Base-by-base conservation (phyloP, 352 stramenopile genomes). In the Achlya hypogyna region DNA sequence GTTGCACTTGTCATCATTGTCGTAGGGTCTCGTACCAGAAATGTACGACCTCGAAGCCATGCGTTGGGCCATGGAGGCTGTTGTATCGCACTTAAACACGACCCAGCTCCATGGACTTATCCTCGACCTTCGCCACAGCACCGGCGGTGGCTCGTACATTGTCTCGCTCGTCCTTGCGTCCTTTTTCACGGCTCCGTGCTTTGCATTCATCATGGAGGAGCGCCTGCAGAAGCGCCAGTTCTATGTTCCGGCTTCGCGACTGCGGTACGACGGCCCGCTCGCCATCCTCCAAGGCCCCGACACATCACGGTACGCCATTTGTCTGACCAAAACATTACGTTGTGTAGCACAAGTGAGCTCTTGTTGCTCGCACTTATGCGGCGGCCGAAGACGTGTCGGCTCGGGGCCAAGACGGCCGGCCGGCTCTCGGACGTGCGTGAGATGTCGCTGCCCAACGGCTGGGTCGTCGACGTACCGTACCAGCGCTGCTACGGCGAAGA, bases 41-140 rank as follows among this genome's bases (percentile, higher is more conserved):
- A 84, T 89, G 22, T 93, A 89, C 63, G 84, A 93, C 64, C 62
- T 93, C n/a, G 84, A 93, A 71, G 86, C 82, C 6, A 91, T 93
- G 82, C 82, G 82, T 18, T 93, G 84, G 84, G 87, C 84, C 29
- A 69, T 93, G n/a, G 82, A 93, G 73, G 82, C 84, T 9, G 86
- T 93, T 27, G 75, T 93, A 43, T 69, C 79, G 28, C 77, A 76
- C 8, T 69, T 90, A 5, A 75, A 77, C n/a, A 75, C 81, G 18
- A 27, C 42, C 6, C 20, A 53, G 0, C 59, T 91, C 14, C 81
- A 90, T 32, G 84, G 78, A 20, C 62, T 93, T 20, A 86, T 93
- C 56, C 53, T 93, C 38, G 84, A 93, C 53, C 53, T 93, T 29
- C 81, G 84, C 22, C 87, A 86, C 53, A 93, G 91, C 62, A 71